phyloP scores from a whole-genome alignment of 163 green algal species.

The Trebouxia gelatinosa region DNA sequence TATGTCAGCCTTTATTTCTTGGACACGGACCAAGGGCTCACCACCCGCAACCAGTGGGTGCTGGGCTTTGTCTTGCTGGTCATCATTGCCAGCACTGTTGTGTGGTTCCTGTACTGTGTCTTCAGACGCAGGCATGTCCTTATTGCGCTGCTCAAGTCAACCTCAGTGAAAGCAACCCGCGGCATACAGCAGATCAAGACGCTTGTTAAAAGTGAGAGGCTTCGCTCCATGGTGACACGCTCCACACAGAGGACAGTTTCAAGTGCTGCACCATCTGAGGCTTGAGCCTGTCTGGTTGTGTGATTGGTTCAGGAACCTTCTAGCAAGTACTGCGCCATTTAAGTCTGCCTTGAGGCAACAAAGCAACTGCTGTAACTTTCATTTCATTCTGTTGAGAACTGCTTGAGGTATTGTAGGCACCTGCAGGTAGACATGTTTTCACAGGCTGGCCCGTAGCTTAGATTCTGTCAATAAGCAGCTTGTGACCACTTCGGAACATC shows the following conservation, averaged over 20 bases:
- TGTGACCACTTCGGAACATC: too few relatives aligned
- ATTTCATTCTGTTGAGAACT: too few relatives aligned
- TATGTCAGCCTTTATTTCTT: slow-evolving; percentile 31
- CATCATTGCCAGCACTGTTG: background rate
- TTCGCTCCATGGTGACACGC: slow-evolving; percentile 6
- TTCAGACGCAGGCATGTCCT: slow-evolving; percentile 11
- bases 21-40: background rate
- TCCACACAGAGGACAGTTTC: slow-evolving; percentile 23
- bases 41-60: slow-evolving; percentile 7
- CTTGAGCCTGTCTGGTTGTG: too few relatives aligned
- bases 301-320: too few relatives aligned
- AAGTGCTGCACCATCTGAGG: too few relatives aligned
- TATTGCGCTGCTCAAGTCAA: slow-evolving; percentile 5
- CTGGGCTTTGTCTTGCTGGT: slow-evolving; percentile 10
- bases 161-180: background rate
- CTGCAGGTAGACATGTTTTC: too few relatives aligned
- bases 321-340: too few relatives aligned
- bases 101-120: slow-evolving; percentile 16
- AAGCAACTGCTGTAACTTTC: too few relatives aligned
- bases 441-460: too few relatives aligned
- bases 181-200: slow-evolving; percentile 1
- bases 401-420: too few relatives aligned
- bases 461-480: too few relatives aligned
- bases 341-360: too few relatives aligned
- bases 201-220: slow-evolving; percentile 12